Evolutionary conservation across 768 basidiomycete species (phyloP), one percentile per base, ranked within the genome.

Genomic region (Macrocybe gigantea): DNA sequence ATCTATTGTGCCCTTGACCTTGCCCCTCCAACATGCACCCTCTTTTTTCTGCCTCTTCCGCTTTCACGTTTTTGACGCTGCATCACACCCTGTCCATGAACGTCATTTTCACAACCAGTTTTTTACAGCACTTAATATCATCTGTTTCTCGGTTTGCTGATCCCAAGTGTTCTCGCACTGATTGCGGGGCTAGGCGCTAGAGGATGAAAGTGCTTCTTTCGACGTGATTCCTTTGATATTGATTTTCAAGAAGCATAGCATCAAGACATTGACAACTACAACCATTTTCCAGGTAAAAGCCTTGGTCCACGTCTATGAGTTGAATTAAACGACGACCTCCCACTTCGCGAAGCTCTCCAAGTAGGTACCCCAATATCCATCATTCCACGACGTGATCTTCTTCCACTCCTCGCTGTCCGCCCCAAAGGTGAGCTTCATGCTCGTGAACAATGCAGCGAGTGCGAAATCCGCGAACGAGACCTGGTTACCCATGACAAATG

Each of bases 391-490:
- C 38, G 14, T 50, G 22, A 49, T 33, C 31, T 38, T 31, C 13
- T 31, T 43, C 34, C 33, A 31, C 33, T 47, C 39, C 6, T 10
- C 8, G 37, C 50, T 42, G n/a, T 51, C 38, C 29, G 37, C 46
- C 6, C 49, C 48, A 11, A 32, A 37, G 9, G 44, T 29, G 11
- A 3, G 8, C 22, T 41, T 48, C 7, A 48, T 13, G 38, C 13
- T 13, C 9, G 34, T 13, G 12, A 41, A 31, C 39, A 29, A 44
- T 5, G 48, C 38, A 3, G 41, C 48, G 7, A 48, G 36, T 15
- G 48, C 41, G 33, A 56, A 45, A 33, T 56, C 47, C 1, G 8
- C 49, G 30, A 50, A 53, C 5, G 31, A 34, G 22, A 37, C 43
- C 34, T 44, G 33, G 4, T 50, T 49, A 2, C 49, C 44, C 14